Conservation (phyloP, 225 moss, liverwort and hornwort species). For the Straminergon stramineum region DNA sequence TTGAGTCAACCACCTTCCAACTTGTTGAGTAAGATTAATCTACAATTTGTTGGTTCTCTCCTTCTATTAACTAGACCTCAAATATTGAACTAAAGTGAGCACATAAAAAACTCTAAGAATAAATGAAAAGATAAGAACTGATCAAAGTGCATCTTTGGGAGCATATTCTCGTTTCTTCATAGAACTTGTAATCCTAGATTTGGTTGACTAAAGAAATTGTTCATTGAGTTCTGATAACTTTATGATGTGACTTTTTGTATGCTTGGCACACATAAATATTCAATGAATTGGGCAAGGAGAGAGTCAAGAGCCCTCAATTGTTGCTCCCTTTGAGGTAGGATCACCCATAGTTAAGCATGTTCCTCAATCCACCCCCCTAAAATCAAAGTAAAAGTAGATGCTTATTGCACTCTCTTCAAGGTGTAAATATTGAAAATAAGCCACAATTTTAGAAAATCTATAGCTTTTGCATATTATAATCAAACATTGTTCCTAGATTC, state of each 20-base stretch:
- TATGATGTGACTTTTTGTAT: neutral
- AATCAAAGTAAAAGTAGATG: neutral
- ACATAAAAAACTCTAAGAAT: neutral
- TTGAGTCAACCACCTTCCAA: neutral
- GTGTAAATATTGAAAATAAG: neutral
- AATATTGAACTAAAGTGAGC: neutral
- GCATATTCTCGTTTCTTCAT: neutral
- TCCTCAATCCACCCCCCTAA: no score
- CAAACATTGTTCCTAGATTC: neutral
- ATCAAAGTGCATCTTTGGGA: neutral
- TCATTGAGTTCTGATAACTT: rapidly evolving
- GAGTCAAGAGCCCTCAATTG: neutral
- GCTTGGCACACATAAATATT: neutral
- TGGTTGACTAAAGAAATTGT: rapidly evolving
- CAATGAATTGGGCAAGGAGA: neutral
- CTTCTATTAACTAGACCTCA: neutral
- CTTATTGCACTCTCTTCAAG: neutral
- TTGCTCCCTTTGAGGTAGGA: rapidly evolving
- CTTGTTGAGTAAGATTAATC: neutral
- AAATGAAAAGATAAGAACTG: neutral
- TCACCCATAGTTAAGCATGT: no score
- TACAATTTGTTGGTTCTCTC: neutral
- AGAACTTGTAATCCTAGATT: neutral
- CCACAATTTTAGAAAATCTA: neutral
- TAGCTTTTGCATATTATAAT: neutral